phyloP scores from a whole-genome alignment of 1,284 basidiomycete genomes.

The Paramarasmius palmivorus region DNA sequence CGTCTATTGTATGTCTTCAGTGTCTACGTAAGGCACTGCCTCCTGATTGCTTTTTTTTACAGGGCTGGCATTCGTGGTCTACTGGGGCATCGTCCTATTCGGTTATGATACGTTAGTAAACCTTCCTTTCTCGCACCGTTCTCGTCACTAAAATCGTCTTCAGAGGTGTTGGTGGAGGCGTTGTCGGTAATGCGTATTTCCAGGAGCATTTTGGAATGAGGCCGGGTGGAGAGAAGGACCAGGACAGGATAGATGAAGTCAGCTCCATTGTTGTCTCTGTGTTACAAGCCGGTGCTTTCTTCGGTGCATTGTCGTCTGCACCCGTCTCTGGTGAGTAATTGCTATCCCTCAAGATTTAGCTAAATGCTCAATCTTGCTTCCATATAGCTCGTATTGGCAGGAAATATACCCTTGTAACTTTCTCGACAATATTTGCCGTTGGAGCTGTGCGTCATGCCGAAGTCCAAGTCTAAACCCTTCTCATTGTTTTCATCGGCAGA shows the following conservation, averaged over 20 bases:
- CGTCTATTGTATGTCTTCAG: conserved; percentile 10
- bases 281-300: conserved; percentile 69
- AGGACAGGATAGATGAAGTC: conserved; percentile 36
- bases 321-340: conserved; percentile 44
- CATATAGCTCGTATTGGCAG: conserved; percentile 46
- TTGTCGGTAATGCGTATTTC: conserved; percentile 63
- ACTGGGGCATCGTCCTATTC: conserved; percentile 80
- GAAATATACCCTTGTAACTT: conserved; percentile 47
- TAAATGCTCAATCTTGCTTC: background rate
- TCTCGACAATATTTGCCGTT: conserved; percentile 53
- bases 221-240: conserved; percentile 31
- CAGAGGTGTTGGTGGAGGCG: conserved; percentile 51
- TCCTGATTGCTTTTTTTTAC: background rate
- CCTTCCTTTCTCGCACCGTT: background rate
- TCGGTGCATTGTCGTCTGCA: conserved; percentile 61
- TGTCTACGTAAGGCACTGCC: background rate
- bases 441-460: conserved; percentile 52
- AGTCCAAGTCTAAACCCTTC: background rate
- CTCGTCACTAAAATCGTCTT: conserved; percentile 6
- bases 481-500: background rate
- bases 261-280: conserved; percentile 66
- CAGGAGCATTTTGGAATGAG: conserved; percentile 52
- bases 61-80: conserved; percentile 73
- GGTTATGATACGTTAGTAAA: conserved; percentile 70
- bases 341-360: background rate